Base-by-base conservation (phyloP, 495 filamentous ascomycete species). In the Daldinia childiae region DNA sequence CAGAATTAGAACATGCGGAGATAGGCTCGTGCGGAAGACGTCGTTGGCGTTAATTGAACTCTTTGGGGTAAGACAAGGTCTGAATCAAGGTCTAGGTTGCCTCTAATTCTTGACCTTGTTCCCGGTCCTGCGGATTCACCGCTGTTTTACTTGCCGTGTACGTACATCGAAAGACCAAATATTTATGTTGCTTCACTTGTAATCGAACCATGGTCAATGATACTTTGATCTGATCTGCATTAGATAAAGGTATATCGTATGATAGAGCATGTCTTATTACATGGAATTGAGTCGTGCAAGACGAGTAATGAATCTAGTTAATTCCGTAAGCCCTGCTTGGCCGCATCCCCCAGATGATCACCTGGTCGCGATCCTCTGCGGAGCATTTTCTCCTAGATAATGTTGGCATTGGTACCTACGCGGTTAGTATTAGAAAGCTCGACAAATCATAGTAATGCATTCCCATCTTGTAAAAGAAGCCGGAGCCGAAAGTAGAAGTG, bases 71-170 rank as follows among this genome's bases (percentile, higher is more conserved):
- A 48, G 43, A 64, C 39, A 55, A 34, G 51, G 21, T 12, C 17
- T 24, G 17, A 51, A 30, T 58, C 58, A 54, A 48, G 57, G 65
- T 38, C 48, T 17, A 36, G 30, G 43, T 14, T 14, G 17, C 6
- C 15, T 70, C 50, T 34, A 29, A 43, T 19, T 21, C 51, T 58
- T 62, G 58, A 15, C 21, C 43, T 56, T 62, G 65, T 48, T 68
- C 39, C 65, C 41, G 58, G 50, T 57, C 56, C 17, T 60, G 43
- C 24, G 43, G 68, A 56, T 71, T 71, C 68, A 71, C 68, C 68
- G 68, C 68, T 54, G 66, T 62, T 71, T 71, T 29, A 27, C 21
- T 48, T 24, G 43, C 43, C 17, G 21, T 48, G 43, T 48, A 24
- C 19, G 43, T 48, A 21, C 21, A 21, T 21, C 7, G 11, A 30